These are phyloP conservation scores for Trichophaea hybrida DNA, from an alignment of 2,329 filamentous ascomycete species.

Conservation along the genomic window DNA sequence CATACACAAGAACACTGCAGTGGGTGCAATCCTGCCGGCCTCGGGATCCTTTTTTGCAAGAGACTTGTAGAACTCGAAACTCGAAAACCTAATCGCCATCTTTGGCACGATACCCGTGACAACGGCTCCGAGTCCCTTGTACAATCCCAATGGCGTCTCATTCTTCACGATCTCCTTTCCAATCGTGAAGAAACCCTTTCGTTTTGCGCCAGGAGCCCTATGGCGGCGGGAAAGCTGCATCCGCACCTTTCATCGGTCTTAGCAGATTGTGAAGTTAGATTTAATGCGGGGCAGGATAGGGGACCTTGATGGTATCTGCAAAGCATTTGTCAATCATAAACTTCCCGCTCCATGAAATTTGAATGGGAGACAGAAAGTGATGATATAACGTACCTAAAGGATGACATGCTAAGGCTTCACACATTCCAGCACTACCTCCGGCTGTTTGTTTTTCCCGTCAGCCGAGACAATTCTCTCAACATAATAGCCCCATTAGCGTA, in stretches of 20 bases:
- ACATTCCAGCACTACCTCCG: constrained; percentile 95
- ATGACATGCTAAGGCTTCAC: constrained; percentile 94
- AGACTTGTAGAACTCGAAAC: constrained; percentile 91
- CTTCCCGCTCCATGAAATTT: neutral
- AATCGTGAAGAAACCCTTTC: constrained; percentile 58
- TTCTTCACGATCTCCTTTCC: constrained; percentile 73
- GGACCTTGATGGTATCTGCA: constrained; percentile 51
- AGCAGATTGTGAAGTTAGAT: neutral
- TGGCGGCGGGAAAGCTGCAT: constrained; percentile 94
- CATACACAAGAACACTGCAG: constrained; percentile 56
- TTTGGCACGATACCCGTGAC: constrained; percentile 94
- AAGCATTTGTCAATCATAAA: neutral
- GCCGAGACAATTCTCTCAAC: neutral
- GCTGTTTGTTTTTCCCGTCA: constrained; percentile 39
- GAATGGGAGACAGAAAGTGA: constrained; percentile 1
- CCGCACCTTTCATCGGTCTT: constrained; percentile 54
- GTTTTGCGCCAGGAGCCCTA: constrained; percentile 50
- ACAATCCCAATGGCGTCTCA: constrained; percentile 83
- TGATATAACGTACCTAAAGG: constrained; percentile 53
- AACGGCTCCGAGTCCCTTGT: constrained; percentile 96
- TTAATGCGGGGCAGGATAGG: constrained; percentile 55
- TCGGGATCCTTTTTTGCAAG: constrained; percentile 50
- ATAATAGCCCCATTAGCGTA: constrained; percentile 34
- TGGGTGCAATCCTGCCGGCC: constrained; percentile 53
- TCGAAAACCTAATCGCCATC: constrained; percentile 98